Conservation (phyloP, 352 stramenopile species). For the Pythium volutum region DNA sequence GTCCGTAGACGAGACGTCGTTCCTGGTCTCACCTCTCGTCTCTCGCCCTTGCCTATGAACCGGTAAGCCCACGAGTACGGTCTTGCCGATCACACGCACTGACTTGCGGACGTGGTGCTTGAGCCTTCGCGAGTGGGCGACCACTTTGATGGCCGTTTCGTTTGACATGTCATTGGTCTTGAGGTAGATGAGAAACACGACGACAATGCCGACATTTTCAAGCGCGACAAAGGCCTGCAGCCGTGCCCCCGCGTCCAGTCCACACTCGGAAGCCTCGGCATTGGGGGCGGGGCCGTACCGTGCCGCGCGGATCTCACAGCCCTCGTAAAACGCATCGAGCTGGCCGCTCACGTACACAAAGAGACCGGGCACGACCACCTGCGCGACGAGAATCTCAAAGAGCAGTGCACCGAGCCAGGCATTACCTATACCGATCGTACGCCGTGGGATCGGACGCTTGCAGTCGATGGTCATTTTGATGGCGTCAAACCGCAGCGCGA, state of each 20-base stretch:
- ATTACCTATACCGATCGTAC: slow-evolving; percentile 48
- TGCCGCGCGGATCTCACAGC: slow-evolving; percentile 33
- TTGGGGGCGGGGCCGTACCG: slow-evolving; percentile 37
- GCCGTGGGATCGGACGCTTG: slow-evolving; percentile 47
- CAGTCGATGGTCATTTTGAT: slow-evolving; percentile 71
- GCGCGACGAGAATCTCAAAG: slow-evolving; percentile 50
- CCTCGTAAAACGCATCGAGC: slow-evolving; percentile 46
- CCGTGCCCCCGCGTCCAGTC: slow-evolving; percentile 17
- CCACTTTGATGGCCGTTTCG: slow-evolving; percentile 51
- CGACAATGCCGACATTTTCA: slow-evolving; percentile 50
- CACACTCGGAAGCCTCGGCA: slow-evolving; percentile 12
- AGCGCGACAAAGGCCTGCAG: slow-evolving; percentile 42
- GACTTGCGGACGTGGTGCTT: slow-evolving; percentile 57
- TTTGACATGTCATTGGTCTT: slow-evolving; percentile 52
- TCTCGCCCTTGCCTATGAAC: slow-evolving; percentile 3
- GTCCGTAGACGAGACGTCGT: not conserved
- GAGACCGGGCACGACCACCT: slow-evolving; percentile 45
- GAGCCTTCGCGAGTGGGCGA: slow-evolving; percentile 47
- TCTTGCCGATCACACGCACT: slow-evolving; percentile 56
- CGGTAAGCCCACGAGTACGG: slow-evolving; percentile 33
- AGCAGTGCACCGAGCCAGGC: slow-evolving; percentile 50
- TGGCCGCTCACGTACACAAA: slow-evolving; percentile 70
- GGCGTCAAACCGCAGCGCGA: slow-evolving; percentile 54
- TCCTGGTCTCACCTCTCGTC: slow-evolving; percentile 2
- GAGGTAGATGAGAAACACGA: slow-evolving; percentile 50